Conservation (phyloP, 2,329 filamentous ascomycete genomes). For the Penicillium janthinellum region DNA sequence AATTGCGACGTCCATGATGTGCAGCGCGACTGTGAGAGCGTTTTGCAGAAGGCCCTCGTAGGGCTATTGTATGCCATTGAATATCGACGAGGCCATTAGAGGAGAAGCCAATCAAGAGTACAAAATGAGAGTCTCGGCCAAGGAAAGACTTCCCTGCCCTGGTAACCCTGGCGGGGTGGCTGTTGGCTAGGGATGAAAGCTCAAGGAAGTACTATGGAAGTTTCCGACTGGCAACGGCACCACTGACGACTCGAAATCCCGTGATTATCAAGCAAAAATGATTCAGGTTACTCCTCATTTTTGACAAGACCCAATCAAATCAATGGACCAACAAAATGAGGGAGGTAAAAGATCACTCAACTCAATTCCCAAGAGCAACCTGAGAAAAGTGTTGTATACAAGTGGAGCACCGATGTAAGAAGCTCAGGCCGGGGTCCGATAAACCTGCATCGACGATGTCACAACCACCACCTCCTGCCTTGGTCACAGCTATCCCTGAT, state of each 20-base stretch:
- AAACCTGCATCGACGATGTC: constrained; percentile 19
- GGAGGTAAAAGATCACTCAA: neutral
- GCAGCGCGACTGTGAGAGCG: neutral
- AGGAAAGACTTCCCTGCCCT: neutral
- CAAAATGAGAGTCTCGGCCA: neutral
- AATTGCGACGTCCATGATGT: neutral
- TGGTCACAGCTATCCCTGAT: constrained; percentile 12
- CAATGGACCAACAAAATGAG: neutral
- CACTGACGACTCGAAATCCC: neutral
- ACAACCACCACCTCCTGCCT: constrained; percentile 8
- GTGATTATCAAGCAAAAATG: too few relatives aligned
- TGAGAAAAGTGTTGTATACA: neutral
- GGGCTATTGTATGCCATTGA: constrained; percentile 1
- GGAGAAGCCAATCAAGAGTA: neutral
- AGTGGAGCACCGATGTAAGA: constrained; percentile 11
- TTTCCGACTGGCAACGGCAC: neutral
- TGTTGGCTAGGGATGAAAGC: neutral
- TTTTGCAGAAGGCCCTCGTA: neutral
- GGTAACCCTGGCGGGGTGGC: neutral
- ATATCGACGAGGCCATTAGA: too few relatives aligned
- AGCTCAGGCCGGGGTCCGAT: neutral
- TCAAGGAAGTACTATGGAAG: too few relatives aligned
- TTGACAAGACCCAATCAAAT: neutral
- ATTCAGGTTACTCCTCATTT: neutral
- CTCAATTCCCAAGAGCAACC: neutral